Conservation (phyloP, 768 basidiomycete genomes). For the Rhodotorula babjevae region DNA sequence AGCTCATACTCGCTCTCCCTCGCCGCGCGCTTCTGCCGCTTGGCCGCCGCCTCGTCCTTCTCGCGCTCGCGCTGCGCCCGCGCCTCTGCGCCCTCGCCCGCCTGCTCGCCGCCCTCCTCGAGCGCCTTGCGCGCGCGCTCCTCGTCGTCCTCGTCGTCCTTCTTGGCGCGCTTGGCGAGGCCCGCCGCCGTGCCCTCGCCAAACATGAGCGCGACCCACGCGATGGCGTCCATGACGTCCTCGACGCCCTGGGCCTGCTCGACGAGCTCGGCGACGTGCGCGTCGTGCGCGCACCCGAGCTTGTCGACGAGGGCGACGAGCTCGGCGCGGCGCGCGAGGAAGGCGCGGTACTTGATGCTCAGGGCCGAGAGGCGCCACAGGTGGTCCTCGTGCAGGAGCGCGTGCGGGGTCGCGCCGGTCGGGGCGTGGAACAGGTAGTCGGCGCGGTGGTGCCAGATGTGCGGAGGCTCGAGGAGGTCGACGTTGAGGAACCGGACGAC, state of each 20-base stretch:
- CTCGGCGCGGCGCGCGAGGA: constrained; percentile 66
- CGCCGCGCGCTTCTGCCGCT: constrained; percentile 64
- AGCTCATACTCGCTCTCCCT: constrained; percentile 77
- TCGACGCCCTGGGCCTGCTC: constrained; percentile 67
- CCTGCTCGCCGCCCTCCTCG: constrained; percentile 28
- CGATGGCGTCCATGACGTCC: constrained; percentile 79
- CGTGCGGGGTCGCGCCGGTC: background rate
- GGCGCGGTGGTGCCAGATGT: constrained; percentile 86
- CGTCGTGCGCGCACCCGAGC: constrained; percentile 52
- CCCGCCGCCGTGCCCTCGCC: constrained; percentile 57
- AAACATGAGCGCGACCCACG: constrained; percentile 84
- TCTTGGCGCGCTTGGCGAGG: background rate
- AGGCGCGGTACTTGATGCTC: constrained; percentile 81
- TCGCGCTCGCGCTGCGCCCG: constrained; percentile 21
- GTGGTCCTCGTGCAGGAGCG: constrained; percentile 71
- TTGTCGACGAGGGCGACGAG: constrained; percentile 61
- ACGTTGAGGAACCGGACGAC: constrained; percentile 77
- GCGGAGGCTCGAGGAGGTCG: constrained; percentile 87
- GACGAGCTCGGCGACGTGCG: constrained; percentile 36
- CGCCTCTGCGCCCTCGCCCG: constrained; percentile 54
- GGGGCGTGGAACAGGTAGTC: constrained; percentile 78
- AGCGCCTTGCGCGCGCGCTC: constrained; percentile 56
- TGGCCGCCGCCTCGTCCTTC: constrained; percentile 66
- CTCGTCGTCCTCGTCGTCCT: constrained; percentile 39
- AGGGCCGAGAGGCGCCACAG: constrained; percentile 87